These are phyloP conservation scores for Narthecium ossifragum DNA, from an alignment of 106 monocot species.

Conservation along the genomic window DNA sequence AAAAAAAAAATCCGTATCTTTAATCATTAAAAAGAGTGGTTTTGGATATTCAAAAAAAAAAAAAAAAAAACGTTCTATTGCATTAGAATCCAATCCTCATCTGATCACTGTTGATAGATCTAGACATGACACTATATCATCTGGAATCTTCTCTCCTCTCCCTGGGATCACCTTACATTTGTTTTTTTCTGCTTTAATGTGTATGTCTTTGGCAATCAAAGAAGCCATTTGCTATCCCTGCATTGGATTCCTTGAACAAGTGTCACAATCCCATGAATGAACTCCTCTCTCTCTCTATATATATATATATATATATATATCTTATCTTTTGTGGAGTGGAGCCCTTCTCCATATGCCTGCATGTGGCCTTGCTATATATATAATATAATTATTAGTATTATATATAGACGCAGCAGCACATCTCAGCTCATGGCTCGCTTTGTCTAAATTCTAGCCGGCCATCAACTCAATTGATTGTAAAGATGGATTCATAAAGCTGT, in stretches of 20 bases:
- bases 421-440: neutral
- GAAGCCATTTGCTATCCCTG: neutral
- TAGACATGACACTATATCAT: too few species aligned
- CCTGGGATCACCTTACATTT: neutral
- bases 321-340: too few species aligned
- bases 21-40: neutral
- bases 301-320: too few species aligned
- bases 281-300: too few species aligned
- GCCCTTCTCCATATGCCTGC: too few species aligned
- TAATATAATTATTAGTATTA: too few species aligned
- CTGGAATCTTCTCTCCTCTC: neutral
- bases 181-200: neutral
- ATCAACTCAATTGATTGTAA: too few species aligned
- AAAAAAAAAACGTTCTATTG: neutral
- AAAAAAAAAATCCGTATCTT: neutral
- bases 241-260: neutral
- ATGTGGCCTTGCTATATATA: too few species aligned
- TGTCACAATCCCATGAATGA: neutral
- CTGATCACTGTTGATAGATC: too few species aligned
- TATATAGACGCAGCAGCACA: too few species aligned
- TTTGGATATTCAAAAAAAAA: neutral
- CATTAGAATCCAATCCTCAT: too few species aligned
- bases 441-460: neutral
- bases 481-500: too few species aligned
- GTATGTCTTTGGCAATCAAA: neutral